Evolutionary conservation across 2,329 filamentous ascomycete species (phyloP), one percentile per base, ranked within the genome.

Genomic region (Botrytis porri): DNA sequence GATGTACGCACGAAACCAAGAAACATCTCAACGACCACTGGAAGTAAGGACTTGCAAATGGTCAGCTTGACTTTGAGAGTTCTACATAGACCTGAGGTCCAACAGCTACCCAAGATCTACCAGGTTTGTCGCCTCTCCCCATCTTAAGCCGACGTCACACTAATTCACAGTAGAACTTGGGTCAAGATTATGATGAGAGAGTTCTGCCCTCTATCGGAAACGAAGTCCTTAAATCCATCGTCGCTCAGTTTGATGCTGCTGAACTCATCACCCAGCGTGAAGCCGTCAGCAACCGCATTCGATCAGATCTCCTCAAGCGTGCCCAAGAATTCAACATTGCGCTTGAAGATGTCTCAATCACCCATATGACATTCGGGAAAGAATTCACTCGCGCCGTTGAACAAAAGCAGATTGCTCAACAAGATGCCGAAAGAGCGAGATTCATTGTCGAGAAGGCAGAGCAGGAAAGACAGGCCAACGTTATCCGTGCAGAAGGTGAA

Each of bases 381-480:
- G 96, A 99, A 85, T 99, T 99, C 88, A 99, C 96, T 75, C 93
- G 93, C 84, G 96, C 96, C 77, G 96, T 99, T 80, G 96, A 99
- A 86, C 96, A 99, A 89, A 99, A 99, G 90, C 96, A 99, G 88
- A 99, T 99, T 83, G 96, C 96, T 72, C 96, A 99, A 86, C 96
- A 99, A 85, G 96, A 99, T 82, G 96, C 96, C 76, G 96, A 99
- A 88, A 90, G 96, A 77, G 96, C 96, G 66, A 90, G 96, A 77
- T 99, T 99, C 87, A 97, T 99, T 79, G 96, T 99, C 82, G 96
- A 99, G 88, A 94, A 94, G 83, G 96, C 96, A 75, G 96, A 99
- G 88, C 96, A 99, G 87, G 96, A 99, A 86, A 89, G 96, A 80
- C 96, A 99, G 86, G 96, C 96, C 79, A 98, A 96, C 85, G 96